A percentile compares a stretch with the other conserved stretches of the same genome.
Evolutionary conservation across 1,284 basidiomycete species (phyloP).

Genomic region (Cutaneotrichosporon mucoides): DNA sequence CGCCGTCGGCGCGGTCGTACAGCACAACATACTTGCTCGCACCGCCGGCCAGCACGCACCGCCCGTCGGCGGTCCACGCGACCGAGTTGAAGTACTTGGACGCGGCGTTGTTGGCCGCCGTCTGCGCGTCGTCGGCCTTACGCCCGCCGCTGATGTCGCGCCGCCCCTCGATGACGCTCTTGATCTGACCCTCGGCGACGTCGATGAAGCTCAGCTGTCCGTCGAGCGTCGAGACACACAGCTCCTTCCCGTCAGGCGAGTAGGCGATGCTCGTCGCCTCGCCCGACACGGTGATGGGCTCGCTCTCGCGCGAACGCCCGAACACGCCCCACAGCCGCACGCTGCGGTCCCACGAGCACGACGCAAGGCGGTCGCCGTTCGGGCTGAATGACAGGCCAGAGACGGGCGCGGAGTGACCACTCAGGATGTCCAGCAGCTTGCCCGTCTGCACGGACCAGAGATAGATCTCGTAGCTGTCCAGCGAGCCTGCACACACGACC

Average conservation of each 20-base stretch:
- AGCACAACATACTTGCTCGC: slow-evolving; percentile 95
- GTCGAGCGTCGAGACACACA: slow-evolving; percentile 84
- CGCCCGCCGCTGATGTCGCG: slow-evolving; percentile 92
- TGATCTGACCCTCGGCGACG: slow-evolving; percentile 74
- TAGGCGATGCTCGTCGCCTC: slow-evolving; percentile 87
- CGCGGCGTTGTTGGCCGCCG: slow-evolving; percentile 78
- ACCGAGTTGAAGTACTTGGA: slow-evolving; percentile 89
- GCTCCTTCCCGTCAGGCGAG: slow-evolving; percentile 87
- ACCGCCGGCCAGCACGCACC: slow-evolving; percentile 87
- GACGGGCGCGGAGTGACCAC: slow-evolving; percentile 91
- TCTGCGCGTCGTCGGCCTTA: slow-evolving; percentile 79
- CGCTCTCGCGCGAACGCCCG: slow-evolving; percentile 78
- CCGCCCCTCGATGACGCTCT: slow-evolving; percentile 83
- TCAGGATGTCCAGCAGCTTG: slow-evolving; percentile 86
- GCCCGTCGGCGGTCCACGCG: slow-evolving; percentile 90
- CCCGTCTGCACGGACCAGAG: slow-evolving; percentile 99
- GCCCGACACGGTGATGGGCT: slow-evolving; percentile 76
- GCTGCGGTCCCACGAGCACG: slow-evolving; percentile 67
- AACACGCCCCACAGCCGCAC: slow-evolving; percentile 73
- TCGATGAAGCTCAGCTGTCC: slow-evolving; percentile 93
- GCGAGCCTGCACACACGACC: slow-evolving; percentile 91
- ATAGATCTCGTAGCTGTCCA: slow-evolving; percentile 93
- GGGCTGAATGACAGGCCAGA: slow-evolving; percentile 86
- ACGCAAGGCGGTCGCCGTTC: slow-evolving; percentile 79
- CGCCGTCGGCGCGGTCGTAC: slow-evolving; percentile 87